Percentiles rank a stretch among this genome's conserved stretches.
Conservation (phyloP, 495 filamentous ascomycete genomes). For the Penicillium bovifimosum region DNA sequence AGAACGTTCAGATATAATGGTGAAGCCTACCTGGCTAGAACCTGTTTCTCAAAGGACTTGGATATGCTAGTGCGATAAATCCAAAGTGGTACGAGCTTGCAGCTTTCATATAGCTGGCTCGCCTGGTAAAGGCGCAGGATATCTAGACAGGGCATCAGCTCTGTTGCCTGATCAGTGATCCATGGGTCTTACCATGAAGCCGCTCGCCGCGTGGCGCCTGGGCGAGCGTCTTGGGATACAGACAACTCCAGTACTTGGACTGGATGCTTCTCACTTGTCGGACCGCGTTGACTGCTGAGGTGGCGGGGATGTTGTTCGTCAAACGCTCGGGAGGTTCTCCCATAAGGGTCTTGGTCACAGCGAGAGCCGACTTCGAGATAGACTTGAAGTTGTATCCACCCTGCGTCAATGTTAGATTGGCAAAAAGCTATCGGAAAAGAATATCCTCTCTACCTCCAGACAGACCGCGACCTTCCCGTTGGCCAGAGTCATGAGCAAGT, state of each 20-base stretch:
- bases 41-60: conserved; percentile 80
- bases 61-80: conserved; percentile 66
- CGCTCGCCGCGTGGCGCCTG: conserved; percentile 39
- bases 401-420: conserved; percentile 24
- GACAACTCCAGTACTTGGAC: conserved; percentile 53
- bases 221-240: conserved; percentile 45
- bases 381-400: conserved; percentile 93
- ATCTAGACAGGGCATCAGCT: conserved; percentile 39
- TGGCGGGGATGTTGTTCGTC: conserved; percentile 41
- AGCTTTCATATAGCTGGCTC: conserved; percentile 59
- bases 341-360: conserved; percentile 89
- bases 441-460: conserved; percentile 55
- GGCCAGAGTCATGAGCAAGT: conserved; percentile 97
- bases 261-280: conserved; percentile 51
- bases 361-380: conserved; percentile 85
- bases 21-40: conserved; percentile 67
- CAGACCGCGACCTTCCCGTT: conserved; percentile 86
- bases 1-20: background rate
- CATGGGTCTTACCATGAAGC: conserved; percentile 44
- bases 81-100: conserved; percentile 67
- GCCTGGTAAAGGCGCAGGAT: conserved; percentile 70
- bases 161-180: background rate
- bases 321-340: conserved; percentile 82
- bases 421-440: background rate
- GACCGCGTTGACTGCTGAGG: conserved; percentile 43